These are phyloP conservation scores for Hyphodiscus hymeniophilus DNA, from an alignment of 495 filamentous ascomycete species.

Conservation along the genomic window DNA sequence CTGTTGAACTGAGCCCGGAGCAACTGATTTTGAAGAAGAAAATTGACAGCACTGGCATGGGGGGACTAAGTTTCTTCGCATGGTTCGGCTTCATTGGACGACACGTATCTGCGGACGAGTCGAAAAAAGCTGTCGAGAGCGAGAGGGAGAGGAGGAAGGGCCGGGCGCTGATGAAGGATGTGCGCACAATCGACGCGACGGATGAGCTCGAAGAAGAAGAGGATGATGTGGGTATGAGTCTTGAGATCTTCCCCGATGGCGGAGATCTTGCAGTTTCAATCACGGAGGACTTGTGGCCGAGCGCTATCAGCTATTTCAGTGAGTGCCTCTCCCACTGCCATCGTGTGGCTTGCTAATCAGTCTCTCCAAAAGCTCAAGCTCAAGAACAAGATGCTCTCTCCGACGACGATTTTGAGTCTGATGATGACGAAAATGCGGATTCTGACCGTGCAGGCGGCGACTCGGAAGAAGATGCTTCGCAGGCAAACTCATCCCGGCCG, in stretches of 20 bases:
- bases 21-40: constrained; percentile 42
- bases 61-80: constrained; percentile 70
- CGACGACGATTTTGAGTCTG: constrained; percentile 52
- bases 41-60: constrained; percentile 48
- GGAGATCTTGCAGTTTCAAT: constrained; percentile 72
- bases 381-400: constrained; percentile 50
- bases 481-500: no score
- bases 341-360: not conserved
- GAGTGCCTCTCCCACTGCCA: constrained; percentile 28
- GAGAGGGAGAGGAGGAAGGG: constrained; percentile 51
- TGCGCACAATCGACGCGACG: constrained; percentile 30
- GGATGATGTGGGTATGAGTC: constrained; percentile 41
- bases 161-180: constrained; percentile 43
- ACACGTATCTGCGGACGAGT: constrained; percentile 62
- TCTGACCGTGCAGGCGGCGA: no score
- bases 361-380: constrained; percentile 44
- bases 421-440: constrained; percentile 37
- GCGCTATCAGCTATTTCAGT: constrained; percentile 88
- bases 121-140: constrained; percentile 45
- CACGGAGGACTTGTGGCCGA: constrained; percentile 80
- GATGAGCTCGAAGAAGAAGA: constrained; percentile 46
- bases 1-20: constrained; percentile 30
- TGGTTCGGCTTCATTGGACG: constrained; percentile 73
- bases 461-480: no score
- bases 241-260: constrained; percentile 74